Conservation (phyloP, 306 rosid species). For the Quercus agrifolia region DNA sequence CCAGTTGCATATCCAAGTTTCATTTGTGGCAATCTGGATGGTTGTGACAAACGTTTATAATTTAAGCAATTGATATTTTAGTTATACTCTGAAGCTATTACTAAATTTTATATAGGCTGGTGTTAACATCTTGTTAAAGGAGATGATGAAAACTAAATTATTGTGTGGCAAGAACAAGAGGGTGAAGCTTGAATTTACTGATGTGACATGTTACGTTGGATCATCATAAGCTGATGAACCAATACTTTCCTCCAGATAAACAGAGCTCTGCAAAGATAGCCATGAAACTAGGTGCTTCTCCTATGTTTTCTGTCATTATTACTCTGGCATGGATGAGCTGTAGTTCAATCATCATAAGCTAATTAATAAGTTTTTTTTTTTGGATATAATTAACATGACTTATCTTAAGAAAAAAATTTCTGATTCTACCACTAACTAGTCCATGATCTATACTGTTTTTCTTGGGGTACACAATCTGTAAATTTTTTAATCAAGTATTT, state of each 20-base stretch:
- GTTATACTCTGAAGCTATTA: neutral
- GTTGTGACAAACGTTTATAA: no score
- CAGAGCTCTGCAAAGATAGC: constrained; percentile 56
- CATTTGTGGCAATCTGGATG: no score
- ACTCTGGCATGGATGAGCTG: constrained; percentile 57
- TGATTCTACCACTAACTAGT: no score
- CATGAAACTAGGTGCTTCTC: constrained; percentile 72
- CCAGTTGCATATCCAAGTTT: neutral
- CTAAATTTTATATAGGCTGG: neutral
- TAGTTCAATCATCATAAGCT: neutral
- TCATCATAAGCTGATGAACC: constrained; percentile 4
- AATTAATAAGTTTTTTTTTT: no score
- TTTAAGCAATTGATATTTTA: neutral
- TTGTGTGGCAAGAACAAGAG: neutral
- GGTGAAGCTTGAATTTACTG: neutral
- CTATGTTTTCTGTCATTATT: constrained; percentile 68
- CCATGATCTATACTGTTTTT: no score
- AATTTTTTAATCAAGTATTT: no score
- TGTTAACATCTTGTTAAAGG: neutral
- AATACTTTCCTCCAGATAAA: constrained; percentile 42
- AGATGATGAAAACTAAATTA: neutral
- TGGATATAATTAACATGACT: no score
- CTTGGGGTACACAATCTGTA: no score
- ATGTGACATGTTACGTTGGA: neutral
- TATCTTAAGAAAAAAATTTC: no score